Evolutionary conservation across 768 basidiomycete species (phyloP).

Genomic region (Pilatotrama ljubarskyi): DNA sequence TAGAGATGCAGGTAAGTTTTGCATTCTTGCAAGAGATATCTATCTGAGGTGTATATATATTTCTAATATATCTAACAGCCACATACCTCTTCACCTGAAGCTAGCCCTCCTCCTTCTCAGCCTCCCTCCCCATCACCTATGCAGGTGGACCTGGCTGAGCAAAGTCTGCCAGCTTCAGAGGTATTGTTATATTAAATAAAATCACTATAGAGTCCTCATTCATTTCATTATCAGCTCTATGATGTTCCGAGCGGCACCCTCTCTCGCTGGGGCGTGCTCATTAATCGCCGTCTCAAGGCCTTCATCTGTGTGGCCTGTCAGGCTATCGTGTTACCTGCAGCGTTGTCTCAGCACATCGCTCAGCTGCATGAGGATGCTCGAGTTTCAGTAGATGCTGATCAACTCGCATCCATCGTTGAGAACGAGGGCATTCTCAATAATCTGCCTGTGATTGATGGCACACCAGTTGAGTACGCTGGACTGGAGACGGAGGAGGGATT

Average conservation of each 20-base stretch:
- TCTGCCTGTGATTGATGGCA: background rate
- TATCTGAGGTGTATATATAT: background rate
- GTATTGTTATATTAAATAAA: background rate
- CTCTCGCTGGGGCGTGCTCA: background rate
- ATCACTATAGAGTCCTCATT: background rate
- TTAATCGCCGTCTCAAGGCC: slow-evolving; percentile 5
- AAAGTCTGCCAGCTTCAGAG: background rate
- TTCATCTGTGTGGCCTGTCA: background rate
- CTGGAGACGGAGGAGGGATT: background rate
- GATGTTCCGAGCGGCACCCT: background rate
- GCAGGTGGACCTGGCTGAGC: background rate
- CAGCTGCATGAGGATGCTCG: background rate
- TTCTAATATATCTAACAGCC: background rate
- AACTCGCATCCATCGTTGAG: background rate
- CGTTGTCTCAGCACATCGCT: background rate
- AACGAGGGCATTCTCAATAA: background rate
- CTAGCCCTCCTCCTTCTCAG: background rate
- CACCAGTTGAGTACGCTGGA: background rate
- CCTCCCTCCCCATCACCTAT: background rate
- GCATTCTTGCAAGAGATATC: background rate
- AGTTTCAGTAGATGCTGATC: background rate
- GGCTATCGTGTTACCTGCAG: background rate
- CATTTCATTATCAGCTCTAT: background rate
- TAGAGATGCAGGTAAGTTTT: background rate
- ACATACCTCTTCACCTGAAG: no score